phyloP scores from a whole-genome alignment of 225 moss, liverwort and hornwort genomes.

The Bryoerythrophyllum caledonicum region DNA sequence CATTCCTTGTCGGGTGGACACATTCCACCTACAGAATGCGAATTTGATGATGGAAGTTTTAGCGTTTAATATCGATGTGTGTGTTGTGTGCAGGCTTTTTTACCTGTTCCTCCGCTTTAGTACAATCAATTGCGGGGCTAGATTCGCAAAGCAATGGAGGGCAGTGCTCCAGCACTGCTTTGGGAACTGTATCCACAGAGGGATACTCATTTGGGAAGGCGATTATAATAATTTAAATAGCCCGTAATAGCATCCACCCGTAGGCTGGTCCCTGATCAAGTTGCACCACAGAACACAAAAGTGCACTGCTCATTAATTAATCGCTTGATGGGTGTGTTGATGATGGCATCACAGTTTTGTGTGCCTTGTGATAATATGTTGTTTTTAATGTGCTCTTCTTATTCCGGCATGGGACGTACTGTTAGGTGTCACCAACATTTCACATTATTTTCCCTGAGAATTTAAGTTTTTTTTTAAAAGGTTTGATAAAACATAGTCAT shows the following conservation, averaged over 20 bases:
- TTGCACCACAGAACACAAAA: constrained; percentile 7
- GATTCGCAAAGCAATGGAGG: constrained; percentile 25
- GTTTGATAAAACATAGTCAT: no score
- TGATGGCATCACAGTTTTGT: not conserved
- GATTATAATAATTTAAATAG: no score
- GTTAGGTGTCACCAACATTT: no score
- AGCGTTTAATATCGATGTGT: no score
- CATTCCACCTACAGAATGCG: not conserved
- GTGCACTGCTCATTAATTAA: not conserved
- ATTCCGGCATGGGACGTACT: not conserved
- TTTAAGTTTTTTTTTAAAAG: no score
- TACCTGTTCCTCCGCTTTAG: not conserved
- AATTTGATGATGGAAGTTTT: not conserved
- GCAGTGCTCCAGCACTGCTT: constrained; percentile 15
- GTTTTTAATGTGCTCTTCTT: not conserved
- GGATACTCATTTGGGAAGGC: no score
- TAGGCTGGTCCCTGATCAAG: no score
- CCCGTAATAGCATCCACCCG: no score
- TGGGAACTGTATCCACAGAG: not conserved
- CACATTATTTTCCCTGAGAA: no score
- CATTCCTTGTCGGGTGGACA: constrained; percentile 15
- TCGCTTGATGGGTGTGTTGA: not conserved
- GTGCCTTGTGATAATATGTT: not conserved
- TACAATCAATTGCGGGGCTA: not conserved
- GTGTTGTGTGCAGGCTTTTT: not conserved